Evolutionary conservation across 2,329 filamentous ascomycete genomes (phyloP), one percentile per base, ranked within the genome.

Genomic region (Cryphonectria radicalis): DNA sequence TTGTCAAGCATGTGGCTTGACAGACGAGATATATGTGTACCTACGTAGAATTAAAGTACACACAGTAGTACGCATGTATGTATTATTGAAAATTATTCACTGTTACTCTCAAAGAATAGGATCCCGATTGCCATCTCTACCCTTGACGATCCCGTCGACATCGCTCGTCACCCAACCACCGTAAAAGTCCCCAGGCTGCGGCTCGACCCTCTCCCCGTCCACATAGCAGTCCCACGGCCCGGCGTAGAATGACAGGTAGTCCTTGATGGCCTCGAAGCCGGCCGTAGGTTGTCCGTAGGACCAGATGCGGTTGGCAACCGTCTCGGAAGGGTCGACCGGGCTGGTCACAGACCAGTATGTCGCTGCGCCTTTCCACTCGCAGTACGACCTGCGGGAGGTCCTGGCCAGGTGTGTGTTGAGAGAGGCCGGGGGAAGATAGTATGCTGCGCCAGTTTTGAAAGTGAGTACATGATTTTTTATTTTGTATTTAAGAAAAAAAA

Each of bases 161-260:
- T 91, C 88, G 72, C 84, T 85, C 65, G 88, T 90, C 72, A 88
- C 86, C 88, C 89, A 91, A 2, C 89, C 89, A 35, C 89, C 89
- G 78, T 90, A 90, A 74, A 90, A 90, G 74, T 90, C 88, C 10
- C 87, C 87, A 22, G 86, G 87, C 80, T 90, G 88, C 55, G 87
- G 81, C 77, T 86, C 81, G 28, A 90, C 89, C 76, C 83, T 83
- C 78, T 90, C 88, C 13, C 87, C 87, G 77, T 90, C 88, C 5
- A 90, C 88, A 77, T 83, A 88, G 75, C 88, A 91, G 71, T 89
- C 85, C 88, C 88, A 90, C 17, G 88, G 88, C 19, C 85, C 87
- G 17, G 86, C 87, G 76, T 89, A 91, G 75, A 91, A 88, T 57
- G 85, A 87, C 66, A 91, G 75, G 77, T 86, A 86, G 19, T 85